These are phyloP conservation scores for Botryotinia calthae DNA, from an alignment of 2,329 filamentous ascomycete species.

Conservation along the genomic window DNA sequence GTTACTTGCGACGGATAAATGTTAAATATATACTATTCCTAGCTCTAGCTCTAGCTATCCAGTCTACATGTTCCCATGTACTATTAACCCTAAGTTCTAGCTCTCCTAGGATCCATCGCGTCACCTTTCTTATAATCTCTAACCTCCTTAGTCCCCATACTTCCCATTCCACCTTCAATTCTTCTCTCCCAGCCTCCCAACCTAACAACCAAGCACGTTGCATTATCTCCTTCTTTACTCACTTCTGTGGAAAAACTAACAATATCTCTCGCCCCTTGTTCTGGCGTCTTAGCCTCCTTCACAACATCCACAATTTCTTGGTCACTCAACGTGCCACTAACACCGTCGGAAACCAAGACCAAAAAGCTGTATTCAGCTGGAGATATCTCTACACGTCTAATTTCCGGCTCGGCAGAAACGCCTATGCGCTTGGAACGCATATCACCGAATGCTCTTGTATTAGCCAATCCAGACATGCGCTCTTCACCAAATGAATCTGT, in stretches of 20 bases:
- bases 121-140: conserved; percentile 79
- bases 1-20: not conserved
- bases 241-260: conserved; percentile 90
- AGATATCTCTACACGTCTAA: conserved; percentile 72
- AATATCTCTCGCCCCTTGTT: conserved; percentile 75
- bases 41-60: not conserved
- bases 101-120: conserved; percentile 75
- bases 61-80: conserved; percentile 4
- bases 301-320: conserved; percentile 96
- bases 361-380: conserved; percentile 88
- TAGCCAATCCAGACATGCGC: conserved; percentile 88
- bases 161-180: conserved; percentile 82
- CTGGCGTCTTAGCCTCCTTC: conserved; percentile 89
- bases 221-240: conserved; percentile 57
- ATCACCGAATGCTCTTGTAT: conserved; percentile 92
- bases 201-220: conserved; percentile 64
- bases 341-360: conserved; percentile 83
- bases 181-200: conserved; percentile 69
- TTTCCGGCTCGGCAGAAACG: conserved; percentile 90
- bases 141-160: conserved; percentile 87
- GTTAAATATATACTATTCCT: not conserved
- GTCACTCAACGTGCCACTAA: conserved; percentile 80
- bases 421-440: conserved; percentile 88
- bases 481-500: conserved; percentile 98
- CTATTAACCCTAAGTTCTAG: conserved; percentile 38